Conservation (phyloP, 441 rosid species). For the Gossypium aridum region DNA sequence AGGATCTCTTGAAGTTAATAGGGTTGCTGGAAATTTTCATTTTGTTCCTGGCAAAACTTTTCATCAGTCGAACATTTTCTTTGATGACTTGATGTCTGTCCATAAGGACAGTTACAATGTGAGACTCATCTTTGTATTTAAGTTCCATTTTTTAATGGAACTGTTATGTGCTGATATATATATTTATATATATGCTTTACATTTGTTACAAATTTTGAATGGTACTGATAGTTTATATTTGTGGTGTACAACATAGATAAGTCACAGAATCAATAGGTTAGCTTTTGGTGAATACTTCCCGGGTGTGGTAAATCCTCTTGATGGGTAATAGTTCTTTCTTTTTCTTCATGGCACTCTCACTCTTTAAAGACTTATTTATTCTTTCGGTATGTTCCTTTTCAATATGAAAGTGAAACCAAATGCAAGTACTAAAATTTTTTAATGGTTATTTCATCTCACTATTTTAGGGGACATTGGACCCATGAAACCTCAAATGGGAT, state of each 20-base stretch:
- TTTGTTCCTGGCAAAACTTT: slow-evolving; percentile 77
- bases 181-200: neutral
- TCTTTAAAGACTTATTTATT: neutral
- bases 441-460: slow-evolving; percentile 12
- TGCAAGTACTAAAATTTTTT: neutral
- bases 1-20: slow-evolving; percentile 72
- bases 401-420: neutral
- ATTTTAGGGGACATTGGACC: slow-evolving; percentile 54
- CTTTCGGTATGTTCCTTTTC: neutral
- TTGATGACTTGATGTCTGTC: slow-evolving; percentile 55
- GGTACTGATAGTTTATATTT: neutral
- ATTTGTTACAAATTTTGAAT: neutral
- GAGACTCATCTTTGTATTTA: slow-evolving; percentile 18
- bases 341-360: neutral
- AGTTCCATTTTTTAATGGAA: neutral
- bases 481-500: slow-evolving; percentile 57
- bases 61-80: slow-evolving; percentile 55
- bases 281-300: slow-evolving; percentile 73
- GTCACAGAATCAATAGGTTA: slow-evolving; percentile 59
- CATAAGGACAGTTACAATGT: slow-evolving; percentile 71
- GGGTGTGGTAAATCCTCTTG: slow-evolving; percentile 78
- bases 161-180: neutral
- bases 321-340: slow-evolving; percentile 14
- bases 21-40: slow-evolving; percentile 77
- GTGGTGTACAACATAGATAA: slow-evolving; percentile 37